These are phyloP conservation scores for Candida maris DNA, from an alignment of 805 yeast species.

Conservation along the genomic window DNA sequence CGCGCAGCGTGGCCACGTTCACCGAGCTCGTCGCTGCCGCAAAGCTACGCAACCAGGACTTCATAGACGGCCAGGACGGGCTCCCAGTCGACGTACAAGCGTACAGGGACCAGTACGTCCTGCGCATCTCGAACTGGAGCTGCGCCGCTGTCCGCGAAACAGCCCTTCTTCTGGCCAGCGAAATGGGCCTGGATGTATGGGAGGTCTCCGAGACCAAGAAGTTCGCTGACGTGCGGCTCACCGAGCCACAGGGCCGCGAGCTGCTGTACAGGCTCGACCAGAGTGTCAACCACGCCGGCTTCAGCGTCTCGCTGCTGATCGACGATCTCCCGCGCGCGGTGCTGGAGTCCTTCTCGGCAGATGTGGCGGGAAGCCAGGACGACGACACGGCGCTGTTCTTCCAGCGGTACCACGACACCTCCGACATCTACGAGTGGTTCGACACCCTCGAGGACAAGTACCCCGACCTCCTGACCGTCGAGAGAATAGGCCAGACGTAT, in stretches of 20 bases:
- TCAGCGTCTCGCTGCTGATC: constrained; percentile 42
- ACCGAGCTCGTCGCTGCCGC: too few species aligned
- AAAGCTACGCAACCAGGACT: too few species aligned
- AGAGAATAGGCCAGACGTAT: constrained; percentile 68
- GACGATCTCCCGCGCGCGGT: constrained; percentile 56
- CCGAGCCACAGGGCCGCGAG: constrained; percentile 18
- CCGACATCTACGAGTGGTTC: constrained; percentile 70
- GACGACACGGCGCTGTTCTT: constrained; percentile 55
- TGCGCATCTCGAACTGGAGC: constrained; percentile 37
- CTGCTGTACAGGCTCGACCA: constrained; percentile 15
- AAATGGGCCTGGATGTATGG: constrained; percentile 42
- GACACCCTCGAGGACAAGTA: constrained; percentile 56
- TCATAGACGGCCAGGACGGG: constrained; percentile 20
- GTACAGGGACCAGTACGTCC: constrained; percentile 42
- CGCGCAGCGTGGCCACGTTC: too few species aligned
- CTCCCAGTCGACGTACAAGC: constrained; percentile 40
- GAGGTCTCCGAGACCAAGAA: constrained; percentile 36
- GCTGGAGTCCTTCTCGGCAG: constrained; percentile 49
- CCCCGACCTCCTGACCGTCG: constrained; percentile 60
- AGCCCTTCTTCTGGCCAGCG: constrained; percentile 22
- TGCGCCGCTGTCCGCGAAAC: constrained; percentile 18
- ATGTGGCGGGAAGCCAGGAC: constrained; percentile 1
- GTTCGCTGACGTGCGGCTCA: constrained; percentile 45
- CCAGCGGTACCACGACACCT: constrained; percentile 62
- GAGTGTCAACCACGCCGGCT: constrained; percentile 9